A percentile compares a stretch with the other conserved stretches of the same genome.
Conservation (phyloP, 2,329 filamentous ascomycete species). For the Fusarium incarnatum region DNA sequence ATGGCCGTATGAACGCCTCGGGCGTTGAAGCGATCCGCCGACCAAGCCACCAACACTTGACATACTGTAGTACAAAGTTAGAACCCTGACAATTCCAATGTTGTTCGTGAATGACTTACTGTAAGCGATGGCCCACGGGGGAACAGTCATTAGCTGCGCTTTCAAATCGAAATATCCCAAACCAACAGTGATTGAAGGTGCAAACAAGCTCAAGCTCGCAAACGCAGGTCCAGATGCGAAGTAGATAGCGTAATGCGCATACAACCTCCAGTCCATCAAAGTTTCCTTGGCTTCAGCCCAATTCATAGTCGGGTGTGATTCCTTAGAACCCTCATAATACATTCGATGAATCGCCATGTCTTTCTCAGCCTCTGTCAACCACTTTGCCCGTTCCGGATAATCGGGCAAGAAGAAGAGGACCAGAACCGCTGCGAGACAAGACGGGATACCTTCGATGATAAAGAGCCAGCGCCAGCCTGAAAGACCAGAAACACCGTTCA, state of each 20-base stretch:
- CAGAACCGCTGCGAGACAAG: constrained; percentile 69
- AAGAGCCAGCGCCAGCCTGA: constrained; percentile 77
- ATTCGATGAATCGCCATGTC: constrained; percentile 62
- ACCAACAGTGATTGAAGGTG: constrained; percentile 69
- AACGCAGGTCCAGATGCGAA: constrained; percentile 66
- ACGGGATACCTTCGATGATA: constrained; percentile 73
- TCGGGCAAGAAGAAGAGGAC: constrained; percentile 77
- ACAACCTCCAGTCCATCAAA: constrained; percentile 73
- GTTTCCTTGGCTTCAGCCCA: constrained; percentile 77
- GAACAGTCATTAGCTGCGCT: constrained; percentile 75
- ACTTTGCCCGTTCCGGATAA: constrained; percentile 72
- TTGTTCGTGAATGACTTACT: constrained; percentile 47
- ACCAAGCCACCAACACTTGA: constrained; percentile 63
- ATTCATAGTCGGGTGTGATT: constrained; percentile 70
- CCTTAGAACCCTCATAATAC: constrained; percentile 62
- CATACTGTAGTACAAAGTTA: constrained; percentile 47
- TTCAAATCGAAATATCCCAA: constrained; percentile 62
- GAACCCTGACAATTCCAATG: background rate
- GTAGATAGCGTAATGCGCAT: constrained; percentile 71
- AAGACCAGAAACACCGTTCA: constrained; percentile 72
- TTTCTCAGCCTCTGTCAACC: constrained; percentile 70
- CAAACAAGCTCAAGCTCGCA: constrained; percentile 70
- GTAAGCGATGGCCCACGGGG: constrained; percentile 72
- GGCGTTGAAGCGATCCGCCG: constrained; percentile 71
- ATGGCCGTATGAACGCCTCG: constrained; percentile 59